Percentiles rank a stretch among this genome's conserved stretches.
Evolutionary conservation across 495 filamentous ascomycete species (phyloP).

Genomic region (Neurospora cerealis): DNA sequence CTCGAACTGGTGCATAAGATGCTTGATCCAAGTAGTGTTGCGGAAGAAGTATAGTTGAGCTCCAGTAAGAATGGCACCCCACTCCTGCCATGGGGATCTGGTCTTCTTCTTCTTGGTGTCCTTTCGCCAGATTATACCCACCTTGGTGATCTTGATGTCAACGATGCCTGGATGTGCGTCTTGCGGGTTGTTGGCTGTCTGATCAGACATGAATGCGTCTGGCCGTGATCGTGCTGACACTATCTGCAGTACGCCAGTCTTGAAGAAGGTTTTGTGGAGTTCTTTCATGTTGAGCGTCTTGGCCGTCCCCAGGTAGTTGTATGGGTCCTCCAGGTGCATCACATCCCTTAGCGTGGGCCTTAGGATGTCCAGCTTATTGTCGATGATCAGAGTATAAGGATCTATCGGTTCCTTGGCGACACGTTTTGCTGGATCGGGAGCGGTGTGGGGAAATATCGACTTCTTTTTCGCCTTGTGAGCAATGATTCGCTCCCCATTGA

Average conservation of each 20-base stretch:
- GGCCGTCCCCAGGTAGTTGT: slow-evolving; percentile 72
- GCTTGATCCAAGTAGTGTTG: slow-evolving; percentile 86
- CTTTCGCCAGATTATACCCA: slow-evolving; percentile 92
- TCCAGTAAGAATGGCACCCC: slow-evolving; percentile 90
- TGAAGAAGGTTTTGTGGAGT: slow-evolving; percentile 79
- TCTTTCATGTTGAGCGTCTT: slow-evolving; percentile 62
- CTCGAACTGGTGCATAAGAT: slow-evolving; percentile 76
- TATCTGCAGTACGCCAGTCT: slow-evolving; percentile 86
- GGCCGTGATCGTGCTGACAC: slow-evolving; percentile 85
- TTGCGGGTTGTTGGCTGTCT: slow-evolving; percentile 71
- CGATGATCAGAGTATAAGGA: slow-evolving; percentile 88
- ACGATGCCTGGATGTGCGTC: slow-evolving; percentile 89
- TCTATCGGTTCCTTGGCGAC: slow-evolving; percentile 77
- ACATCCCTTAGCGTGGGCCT: slow-evolving; percentile 82
- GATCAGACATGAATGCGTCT: slow-evolving; percentile 85
- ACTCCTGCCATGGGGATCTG: slow-evolving; percentile 95
- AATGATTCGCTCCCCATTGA: slow-evolving; percentile 63
- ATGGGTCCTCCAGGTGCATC: slow-evolving; percentile 86
- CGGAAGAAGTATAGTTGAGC: slow-evolving; percentile 96
- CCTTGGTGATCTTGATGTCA: slow-evolving; percentile 95
- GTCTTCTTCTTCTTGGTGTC: slow-evolving; percentile 90
- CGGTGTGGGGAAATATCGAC: slow-evolving; percentile 55
- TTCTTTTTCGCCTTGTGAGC: slow-evolving; percentile 61
- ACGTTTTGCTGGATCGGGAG: slow-evolving; percentile 53
- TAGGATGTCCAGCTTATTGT: slow-evolving; percentile 71